These are phyloP conservation scores for Biscogniauxia mediterranea DNA, from an alignment of 2,329 filamentous ascomycete genomes.

Conservation along the genomic window DNA sequence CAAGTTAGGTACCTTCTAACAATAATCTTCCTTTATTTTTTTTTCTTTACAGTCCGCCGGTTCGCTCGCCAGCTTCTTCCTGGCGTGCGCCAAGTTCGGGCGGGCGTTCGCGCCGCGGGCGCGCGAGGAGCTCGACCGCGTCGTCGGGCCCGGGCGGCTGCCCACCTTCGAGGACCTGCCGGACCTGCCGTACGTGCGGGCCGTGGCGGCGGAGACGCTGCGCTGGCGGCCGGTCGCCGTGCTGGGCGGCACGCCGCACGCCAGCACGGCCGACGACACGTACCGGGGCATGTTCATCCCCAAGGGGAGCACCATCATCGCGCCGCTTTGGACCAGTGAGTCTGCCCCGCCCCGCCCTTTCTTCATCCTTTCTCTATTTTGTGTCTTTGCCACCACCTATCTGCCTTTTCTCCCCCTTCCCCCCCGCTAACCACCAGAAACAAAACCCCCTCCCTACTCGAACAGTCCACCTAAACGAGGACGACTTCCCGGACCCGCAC, in stretches of 20 bases:
- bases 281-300: conserved; percentile 46
- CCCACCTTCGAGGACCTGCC: conserved; percentile 38
- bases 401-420: no score
- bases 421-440: no score
- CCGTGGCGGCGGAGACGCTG: conserved; percentile 39
- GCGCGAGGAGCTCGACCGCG: conserved; percentile 40
- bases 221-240: conserved; percentile 43
- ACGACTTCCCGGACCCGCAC: conserved; percentile 36
- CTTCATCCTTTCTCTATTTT: background rate
- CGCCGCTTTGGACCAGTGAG: conserved; percentile 43
- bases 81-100: conserved; percentile 52
- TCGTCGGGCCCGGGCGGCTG: conserved; percentile 36
- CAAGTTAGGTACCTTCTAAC: no score
- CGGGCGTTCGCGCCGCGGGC: conserved; percentile 45
- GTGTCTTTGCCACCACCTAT: no score
- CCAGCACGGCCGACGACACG: conserved; percentile 41
- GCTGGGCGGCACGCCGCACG: conserved; percentile 45
- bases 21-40: no score
- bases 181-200: conserved; percentile 34
- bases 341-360: conserved; percentile 2
- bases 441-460: background rate
- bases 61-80: conserved; percentile 48
- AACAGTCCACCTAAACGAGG: conserved; percentile 40
- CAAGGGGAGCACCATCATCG: conserved; percentile 41
- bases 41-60: conserved; percentile 40